Evolutionary conservation across 495 filamentous ascomycete species (phyloP), one percentile per base, ranked within the genome.

Genomic region (Aspergillus cristatus): DNA sequence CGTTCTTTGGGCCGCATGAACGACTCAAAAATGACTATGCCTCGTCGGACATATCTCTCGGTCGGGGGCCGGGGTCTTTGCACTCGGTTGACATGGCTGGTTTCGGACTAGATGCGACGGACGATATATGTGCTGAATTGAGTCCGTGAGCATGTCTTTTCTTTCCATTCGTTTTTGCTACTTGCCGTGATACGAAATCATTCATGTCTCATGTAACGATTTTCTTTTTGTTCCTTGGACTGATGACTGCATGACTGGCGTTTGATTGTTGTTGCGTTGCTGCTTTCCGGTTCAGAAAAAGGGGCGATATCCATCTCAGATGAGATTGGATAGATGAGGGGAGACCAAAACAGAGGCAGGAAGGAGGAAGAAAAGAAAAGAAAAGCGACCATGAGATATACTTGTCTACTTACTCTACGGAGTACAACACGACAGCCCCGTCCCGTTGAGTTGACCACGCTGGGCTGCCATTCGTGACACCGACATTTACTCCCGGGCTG

Each of bases 21-120:
- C 65, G 65, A 38, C 49, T 70, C 16, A 70, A 70, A 47, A 63
- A 70, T 33, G 65, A 70, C 54, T 70, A 70, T 50, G 65, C 65
- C 15, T 70, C 65, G 18, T 70, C 65, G 13, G 65, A 70, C 38
- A 63, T 70, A 20, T 70, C 65, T 11, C 40, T 68, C 3, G 63
- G 65, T 15, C 64, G 62, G 18, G 65, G 65, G 3, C 65, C 65
- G 6, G 65, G 63, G 5, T 70, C 65, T 3, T 42, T 70, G 34
- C 63, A 70, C 41, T 70, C 65, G 5, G 65, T 70, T 36, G 65
- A 70, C 20, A 70, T 70, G 62, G 65, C 65, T 35, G 65, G 60
- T 15, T 70, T 70, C 38, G 65, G 65, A 7, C 55, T 64, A 25
- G 65, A 70, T 43, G 44, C 34, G 7, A 53, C 56, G 3, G 63